Percentiles rank a stretch among this genome's conserved stretches.
Evolutionary conservation across 345 rosid genomes (phyloP).

Genomic region (Raphanus raphanistrum): DNA sequence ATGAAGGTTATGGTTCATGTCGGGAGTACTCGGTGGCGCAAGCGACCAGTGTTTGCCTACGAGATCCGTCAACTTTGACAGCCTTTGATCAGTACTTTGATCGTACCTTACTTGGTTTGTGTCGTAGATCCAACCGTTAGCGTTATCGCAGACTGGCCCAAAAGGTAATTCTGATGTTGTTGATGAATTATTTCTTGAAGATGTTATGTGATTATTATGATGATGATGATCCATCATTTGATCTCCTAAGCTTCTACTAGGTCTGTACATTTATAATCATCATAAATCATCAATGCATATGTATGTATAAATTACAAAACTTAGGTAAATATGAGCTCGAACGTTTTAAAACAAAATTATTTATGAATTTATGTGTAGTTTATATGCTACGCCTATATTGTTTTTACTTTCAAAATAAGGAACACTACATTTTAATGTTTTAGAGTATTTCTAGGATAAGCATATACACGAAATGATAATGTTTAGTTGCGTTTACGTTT

Average conservation of each 20-base stretch:
- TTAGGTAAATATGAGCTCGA: neutral
- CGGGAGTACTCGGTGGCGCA: slow-evolving; percentile 59
- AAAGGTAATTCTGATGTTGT: slow-evolving; percentile 39
- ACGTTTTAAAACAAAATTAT: neutral
- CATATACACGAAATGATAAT: neutral
- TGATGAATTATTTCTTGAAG: slow-evolving; percentile 52
- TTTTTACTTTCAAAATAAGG: neutral
- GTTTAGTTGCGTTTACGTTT: neutral
- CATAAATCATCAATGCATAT: neutral
- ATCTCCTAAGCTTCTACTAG: slow-evolving; percentile 52
- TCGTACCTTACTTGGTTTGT: slow-evolving; percentile 43
- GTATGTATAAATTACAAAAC: neutral
- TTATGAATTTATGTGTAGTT: neutral
- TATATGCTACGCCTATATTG: neutral
- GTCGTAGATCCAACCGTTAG: slow-evolving; percentile 45
- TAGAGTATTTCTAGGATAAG: neutral
- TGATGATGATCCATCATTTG: slow-evolving; percentile 47
- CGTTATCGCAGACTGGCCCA: slow-evolving; percentile 47
- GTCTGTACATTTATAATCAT: slow-evolving; percentile 37
- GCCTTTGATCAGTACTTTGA: slow-evolving; percentile 42
- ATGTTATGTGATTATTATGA: slow-evolving; percentile 33
- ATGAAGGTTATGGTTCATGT: slow-evolving; percentile 38
- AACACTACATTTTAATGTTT: neutral
- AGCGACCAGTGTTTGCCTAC: slow-evolving; percentile 68
- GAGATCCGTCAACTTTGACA: slow-evolving; percentile 51